Conservation (phyloP, 805 yeast genomes). For the Metschnikowia henanensis region DNA sequence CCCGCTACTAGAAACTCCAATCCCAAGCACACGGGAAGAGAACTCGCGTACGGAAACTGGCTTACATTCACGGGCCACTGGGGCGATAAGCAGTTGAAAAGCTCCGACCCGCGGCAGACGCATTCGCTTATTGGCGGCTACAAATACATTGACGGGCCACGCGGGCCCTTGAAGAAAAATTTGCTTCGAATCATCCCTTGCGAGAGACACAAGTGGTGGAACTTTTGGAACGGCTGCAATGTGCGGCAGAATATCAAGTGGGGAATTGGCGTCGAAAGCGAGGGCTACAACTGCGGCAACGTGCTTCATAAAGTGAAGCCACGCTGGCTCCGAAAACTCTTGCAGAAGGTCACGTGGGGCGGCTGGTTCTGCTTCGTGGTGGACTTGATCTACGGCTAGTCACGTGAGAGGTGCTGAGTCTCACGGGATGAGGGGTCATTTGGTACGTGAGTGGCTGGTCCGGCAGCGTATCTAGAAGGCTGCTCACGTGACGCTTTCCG, state of each 20-base stretch:
- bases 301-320: conserved; percentile 56
- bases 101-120: conserved; percentile 74
- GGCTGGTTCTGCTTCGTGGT: conserved; percentile 58
- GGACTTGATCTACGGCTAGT: conserved; percentile 49
- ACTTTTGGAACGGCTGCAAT: conserved; percentile 79
- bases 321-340: conserved; percentile 43
- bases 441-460: no score
- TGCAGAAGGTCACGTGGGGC: conserved; percentile 57
- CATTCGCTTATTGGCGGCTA: conserved; percentile 86
- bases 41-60: conserved; percentile 67
- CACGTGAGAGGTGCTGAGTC: background rate
- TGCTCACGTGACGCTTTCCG: no score
- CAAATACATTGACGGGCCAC: conserved; percentile 90
- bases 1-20: conserved; percentile 42
- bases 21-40: conserved; percentile 52
- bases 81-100: conserved; percentile 79
- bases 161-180: conserved; percentile 84
- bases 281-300: conserved; percentile 81
- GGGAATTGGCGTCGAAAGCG: conserved; percentile 89
- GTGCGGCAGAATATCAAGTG: conserved; percentile 69
- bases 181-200: conserved; percentile 70
- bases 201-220: conserved; percentile 92
- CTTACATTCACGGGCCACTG: conserved; percentile 77
- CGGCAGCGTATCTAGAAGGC: no score
- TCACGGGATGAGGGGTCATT: no score